phyloP scores from a whole-genome alignment of 2,329 filamentous ascomycete species.

The Metarhizium album region DNA sequence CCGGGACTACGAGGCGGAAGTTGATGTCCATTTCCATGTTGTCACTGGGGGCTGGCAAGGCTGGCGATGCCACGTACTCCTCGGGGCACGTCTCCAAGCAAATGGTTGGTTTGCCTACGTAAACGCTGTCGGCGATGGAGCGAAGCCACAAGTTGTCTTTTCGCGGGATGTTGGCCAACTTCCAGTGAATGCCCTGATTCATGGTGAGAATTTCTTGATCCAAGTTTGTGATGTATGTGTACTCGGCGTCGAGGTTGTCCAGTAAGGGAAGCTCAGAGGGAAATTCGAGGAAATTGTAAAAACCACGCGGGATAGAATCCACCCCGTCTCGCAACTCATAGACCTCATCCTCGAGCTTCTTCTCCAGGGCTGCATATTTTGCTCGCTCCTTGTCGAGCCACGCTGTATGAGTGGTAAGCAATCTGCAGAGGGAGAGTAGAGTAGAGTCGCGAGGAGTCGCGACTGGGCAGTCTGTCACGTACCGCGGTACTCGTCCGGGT shows the following conservation, averaged over 20 bases:
- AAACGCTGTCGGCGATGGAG: too few relatives aligned
- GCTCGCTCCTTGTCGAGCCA: conserved; percentile 6
- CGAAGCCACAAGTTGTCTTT: too few relatives aligned
- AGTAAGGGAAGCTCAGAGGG: conserved; percentile 4
- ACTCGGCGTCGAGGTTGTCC: not conserved
- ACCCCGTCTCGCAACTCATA: conserved; percentile 2
- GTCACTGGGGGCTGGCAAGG: too few relatives aligned
- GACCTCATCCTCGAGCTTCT: conserved; percentile 3
- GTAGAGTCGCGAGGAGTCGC: too few relatives aligned
- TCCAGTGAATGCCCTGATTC: conserved; percentile 10
- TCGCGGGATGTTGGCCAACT: conserved; percentile 9
- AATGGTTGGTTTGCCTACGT: too few relatives aligned
- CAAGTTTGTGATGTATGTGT: conserved; percentile 9
- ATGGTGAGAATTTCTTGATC: conserved; percentile 12
- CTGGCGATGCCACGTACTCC: too few relatives aligned
- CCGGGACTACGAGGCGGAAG: too few relatives aligned
- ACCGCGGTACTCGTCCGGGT: conserved; percentile 6
- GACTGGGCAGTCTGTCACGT: too few relatives aligned
- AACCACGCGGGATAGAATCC: not conserved
- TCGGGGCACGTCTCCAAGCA: too few relatives aligned
- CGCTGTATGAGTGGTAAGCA: conserved; percentile 2
- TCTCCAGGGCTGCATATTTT: conserved; percentile 3
- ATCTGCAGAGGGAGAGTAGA: not conserved
- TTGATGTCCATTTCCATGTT: too few relatives aligned
- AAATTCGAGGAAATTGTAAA: not conserved